These are phyloP conservation scores for Setaria viridis DNA, from an alignment of 202 grass and related monocot species.

Conservation along the genomic window DNA sequence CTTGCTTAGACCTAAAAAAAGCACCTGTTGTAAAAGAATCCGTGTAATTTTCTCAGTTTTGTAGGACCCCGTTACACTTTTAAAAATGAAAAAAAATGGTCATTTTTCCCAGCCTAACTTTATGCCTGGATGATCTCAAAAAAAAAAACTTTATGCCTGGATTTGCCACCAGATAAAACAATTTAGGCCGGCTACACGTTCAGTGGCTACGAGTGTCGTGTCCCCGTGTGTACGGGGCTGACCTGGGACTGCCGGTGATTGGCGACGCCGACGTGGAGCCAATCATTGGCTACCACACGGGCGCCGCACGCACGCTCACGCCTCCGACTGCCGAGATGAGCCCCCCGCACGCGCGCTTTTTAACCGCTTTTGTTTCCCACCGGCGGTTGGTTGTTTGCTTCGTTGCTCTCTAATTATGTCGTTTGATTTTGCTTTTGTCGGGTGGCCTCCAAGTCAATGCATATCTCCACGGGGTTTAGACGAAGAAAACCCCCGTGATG, in stretches of 20 bases:
- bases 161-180: slow-evolving; percentile 24
- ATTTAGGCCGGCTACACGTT: slow-evolving; percentile 17
- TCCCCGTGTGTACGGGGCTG: neutral
- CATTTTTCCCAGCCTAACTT: slow-evolving; percentile 1
- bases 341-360: slow-evolving; percentile 3
- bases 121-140: neutral
- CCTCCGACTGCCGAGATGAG: neutral
- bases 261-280: slow-evolving; percentile 21
- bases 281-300: slow-evolving; percentile 5
- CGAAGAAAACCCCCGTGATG: neutral
- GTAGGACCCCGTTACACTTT: slow-evolving; percentile 6
- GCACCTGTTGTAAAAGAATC: neutral
- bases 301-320: neutral
- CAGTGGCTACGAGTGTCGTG: neutral
- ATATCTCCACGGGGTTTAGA: slow-evolving; percentile 26
- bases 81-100: neutral
- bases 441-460: slow-evolving; percentile 45
- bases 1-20: neutral
- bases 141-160: slow-evolving; percentile 13
- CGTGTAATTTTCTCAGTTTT: neutral
- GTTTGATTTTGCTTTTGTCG: slow-evolving; percentile 43
- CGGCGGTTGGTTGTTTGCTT: neutral
- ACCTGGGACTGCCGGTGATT: neutral
- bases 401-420: slow-evolving; percentile 43
- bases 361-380: slow-evolving; percentile 17